Evolutionary conservation across 2,329 filamentous ascomycete genomes (phyloP).

Genomic region (Aspergillus sp.): DNA sequence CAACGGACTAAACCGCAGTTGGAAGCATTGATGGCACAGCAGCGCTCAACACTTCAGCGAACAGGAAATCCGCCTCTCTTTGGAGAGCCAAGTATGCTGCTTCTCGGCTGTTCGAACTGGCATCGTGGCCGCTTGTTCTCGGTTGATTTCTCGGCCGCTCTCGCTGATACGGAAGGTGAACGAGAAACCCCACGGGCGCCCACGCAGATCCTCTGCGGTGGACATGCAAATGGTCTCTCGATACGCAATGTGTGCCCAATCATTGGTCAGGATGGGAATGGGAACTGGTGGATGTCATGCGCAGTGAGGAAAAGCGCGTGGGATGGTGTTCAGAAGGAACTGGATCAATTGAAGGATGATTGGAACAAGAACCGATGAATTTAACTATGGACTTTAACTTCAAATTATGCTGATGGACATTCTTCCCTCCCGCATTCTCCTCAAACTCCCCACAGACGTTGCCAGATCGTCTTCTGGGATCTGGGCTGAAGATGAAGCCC

Average conservation of each 20-base stretch:
- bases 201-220: background rate
- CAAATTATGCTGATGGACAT: too few species aligned
- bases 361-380: too few species aligned
- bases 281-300: constrained; percentile 27
- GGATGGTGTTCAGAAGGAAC: constrained; percentile 13
- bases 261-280: constrained; percentile 26
- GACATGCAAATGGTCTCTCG: background rate
- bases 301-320: constrained; percentile 15
- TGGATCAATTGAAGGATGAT: background rate
- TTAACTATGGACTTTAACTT: too few species aligned
- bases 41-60: background rate
- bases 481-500: too few species aligned
- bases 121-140: constrained; percentile 31
- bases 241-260: constrained; percentile 14
- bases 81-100: constrained; percentile 13
- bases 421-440: too few species aligned
- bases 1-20: constrained; percentile 9
- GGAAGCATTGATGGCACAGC: constrained; percentile 1
- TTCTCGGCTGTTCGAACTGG: constrained; percentile 37
- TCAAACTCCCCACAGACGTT: too few species aligned
- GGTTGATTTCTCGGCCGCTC: constrained; percentile 31
- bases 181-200: constrained; percentile 2
- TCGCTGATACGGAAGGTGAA: constrained; percentile 8
- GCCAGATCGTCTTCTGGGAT: too few species aligned
- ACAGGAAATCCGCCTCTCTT: constrained; percentile 21